phyloP scores from a whole-genome alignment of 106 monocot genomes.

The Ottelia alismoides region DNA sequence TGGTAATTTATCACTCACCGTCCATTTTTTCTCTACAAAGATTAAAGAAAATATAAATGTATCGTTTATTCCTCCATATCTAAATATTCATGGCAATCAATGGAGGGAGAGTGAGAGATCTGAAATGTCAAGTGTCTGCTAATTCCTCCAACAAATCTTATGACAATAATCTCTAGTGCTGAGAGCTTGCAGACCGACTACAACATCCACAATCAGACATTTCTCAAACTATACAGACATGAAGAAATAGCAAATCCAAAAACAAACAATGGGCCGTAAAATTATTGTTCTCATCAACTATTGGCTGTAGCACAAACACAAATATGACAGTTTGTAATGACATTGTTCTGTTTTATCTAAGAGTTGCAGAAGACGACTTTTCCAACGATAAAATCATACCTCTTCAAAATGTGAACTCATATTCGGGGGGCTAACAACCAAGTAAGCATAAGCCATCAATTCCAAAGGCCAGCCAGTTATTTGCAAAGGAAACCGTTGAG shows the following conservation, averaged over 20 bases:
- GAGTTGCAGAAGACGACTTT: neutral
- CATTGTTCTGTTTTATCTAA: neutral
- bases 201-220: slow-evolving; percentile 1
- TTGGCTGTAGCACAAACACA: neutral
- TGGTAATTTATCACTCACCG: too few relatives aligned
- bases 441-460: slow-evolving; percentile 93
- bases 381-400: slow-evolving; percentile 25
- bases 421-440: slow-evolving; percentile 72
- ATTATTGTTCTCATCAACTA: neutral
- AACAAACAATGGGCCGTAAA: neutral
- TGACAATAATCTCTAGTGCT: neutral
- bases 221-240: too few relatives aligned
- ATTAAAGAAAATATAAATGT: too few relatives aligned
- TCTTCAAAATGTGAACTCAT: slow-evolving; percentile 60
- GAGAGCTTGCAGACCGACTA: neutral
- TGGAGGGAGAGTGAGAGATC: too few relatives aligned
- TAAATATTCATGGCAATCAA: too few relatives aligned
- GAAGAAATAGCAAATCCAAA: too few relatives aligned
- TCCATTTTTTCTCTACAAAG: too few relatives aligned
- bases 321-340: neutral
- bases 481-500: slow-evolving; percentile 74
- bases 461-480: slow-evolving; percentile 80
- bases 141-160: neutral
- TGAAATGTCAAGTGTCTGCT: neutral
- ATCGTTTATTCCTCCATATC: too few relatives aligned